These are phyloP conservation scores for Gardenia jasminoides DNA, from an alignment of 257 asterid species.

Conservation along the genomic window DNA sequence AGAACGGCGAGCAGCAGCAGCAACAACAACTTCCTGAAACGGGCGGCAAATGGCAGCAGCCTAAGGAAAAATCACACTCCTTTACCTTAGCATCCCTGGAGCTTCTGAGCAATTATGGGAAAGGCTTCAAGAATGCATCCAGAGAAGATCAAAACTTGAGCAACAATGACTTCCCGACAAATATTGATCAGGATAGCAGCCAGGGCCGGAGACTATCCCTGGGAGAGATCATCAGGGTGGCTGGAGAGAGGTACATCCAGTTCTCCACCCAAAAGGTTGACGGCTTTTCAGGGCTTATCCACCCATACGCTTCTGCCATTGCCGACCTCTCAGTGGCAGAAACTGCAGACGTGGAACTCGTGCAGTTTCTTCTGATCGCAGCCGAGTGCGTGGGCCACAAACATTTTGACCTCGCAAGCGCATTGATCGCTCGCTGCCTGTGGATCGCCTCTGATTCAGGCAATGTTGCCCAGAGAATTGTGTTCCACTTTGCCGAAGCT, in stretches of 20 bases:
- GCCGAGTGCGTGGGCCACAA: constrained; percentile 40
- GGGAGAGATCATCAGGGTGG: constrained; percentile 49
- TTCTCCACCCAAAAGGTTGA: constrained; percentile 46
- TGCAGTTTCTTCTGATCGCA: constrained; percentile 45
- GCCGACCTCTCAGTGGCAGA: constrained; percentile 45
- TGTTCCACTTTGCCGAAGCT: constrained; percentile 48
- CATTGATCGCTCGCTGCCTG: constrained; percentile 36
- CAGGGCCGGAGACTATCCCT: constrained; percentile 28
- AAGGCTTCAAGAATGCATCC: constrained; percentile 21
- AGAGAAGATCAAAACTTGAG: constrained; percentile 10
- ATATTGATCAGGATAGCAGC: neutral
- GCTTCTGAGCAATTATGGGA: constrained; percentile 33
- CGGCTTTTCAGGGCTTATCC: constrained; percentile 48
- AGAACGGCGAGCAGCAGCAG: neutral
- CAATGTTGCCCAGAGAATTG: constrained; percentile 54
- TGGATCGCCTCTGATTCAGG: constrained; percentile 44
- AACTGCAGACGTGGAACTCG: constrained; percentile 52
- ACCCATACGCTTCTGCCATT: constrained; percentile 50
- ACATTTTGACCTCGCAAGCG: constrained; percentile 39
- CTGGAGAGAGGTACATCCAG: constrained; percentile 59
- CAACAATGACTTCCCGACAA: neutral
- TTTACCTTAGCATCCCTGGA: constrained; percentile 37
- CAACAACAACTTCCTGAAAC: constrained; percentile 19
- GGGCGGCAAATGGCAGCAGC: constrained; percentile 7
- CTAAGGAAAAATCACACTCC: constrained; percentile 17